These are phyloP conservation scores for Paecilomyces fulvus DNA, from an alignment of 2,329 filamentous ascomycete genomes.

Conservation along the genomic window DNA sequence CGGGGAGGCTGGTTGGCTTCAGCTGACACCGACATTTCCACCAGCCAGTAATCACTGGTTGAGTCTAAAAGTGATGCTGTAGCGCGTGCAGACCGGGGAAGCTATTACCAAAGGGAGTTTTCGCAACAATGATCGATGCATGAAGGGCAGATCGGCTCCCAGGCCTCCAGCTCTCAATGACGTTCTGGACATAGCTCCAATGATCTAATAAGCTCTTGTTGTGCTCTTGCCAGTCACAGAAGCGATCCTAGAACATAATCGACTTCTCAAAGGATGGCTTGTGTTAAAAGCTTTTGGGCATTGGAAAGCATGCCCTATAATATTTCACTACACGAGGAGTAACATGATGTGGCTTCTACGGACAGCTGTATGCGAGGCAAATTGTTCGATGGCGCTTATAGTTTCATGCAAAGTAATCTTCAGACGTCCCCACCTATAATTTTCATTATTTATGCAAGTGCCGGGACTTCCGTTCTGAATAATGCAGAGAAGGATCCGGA, in stretches of 20 bases:
- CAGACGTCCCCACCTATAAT: too few species aligned
- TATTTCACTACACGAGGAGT: too few species aligned
- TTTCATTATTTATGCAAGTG: too few species aligned
- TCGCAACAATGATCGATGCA: neutral
- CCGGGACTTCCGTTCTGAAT: too few species aligned
- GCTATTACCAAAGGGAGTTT: neutral
- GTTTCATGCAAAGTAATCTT: too few species aligned
- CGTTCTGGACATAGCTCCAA: neutral
- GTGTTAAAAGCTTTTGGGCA: neutral
- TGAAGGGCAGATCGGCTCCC: neutral
- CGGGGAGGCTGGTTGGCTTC: neutral
- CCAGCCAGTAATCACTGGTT: neutral
- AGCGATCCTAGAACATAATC: neutral
- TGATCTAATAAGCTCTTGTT: neutral
- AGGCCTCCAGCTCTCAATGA: neutral
- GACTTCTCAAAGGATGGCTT: neutral
- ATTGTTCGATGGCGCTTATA: too few species aligned
- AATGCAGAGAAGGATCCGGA: too few species aligned
- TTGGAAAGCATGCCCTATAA: too few species aligned
- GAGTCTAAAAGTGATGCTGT: neutral
- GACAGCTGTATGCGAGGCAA: neutral
- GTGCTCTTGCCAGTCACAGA: neutral
- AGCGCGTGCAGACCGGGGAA: neutral
- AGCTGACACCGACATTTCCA: constrained; percentile 1
- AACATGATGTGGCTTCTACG: neutral